A percentile compares a stretch with the other conserved stretches of the same genome.
Conservation (phyloP, 169 alveolate genomes). For the Plasmodium reichenowi region DNA sequence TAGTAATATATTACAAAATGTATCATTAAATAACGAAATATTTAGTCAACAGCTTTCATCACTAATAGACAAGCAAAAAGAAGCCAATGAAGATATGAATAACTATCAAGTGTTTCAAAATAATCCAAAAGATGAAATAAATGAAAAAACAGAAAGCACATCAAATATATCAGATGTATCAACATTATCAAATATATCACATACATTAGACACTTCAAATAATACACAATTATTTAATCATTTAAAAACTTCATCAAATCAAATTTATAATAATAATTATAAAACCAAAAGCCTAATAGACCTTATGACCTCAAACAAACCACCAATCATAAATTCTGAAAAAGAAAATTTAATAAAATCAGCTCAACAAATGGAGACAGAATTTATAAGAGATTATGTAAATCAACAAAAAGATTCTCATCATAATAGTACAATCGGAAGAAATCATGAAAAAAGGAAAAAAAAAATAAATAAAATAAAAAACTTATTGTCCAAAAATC, state of each 20-base stretch:
- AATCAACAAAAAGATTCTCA: slow-evolving; percentile 33
- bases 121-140: background rate
- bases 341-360: slow-evolving; percentile 74
- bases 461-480: slow-evolving; percentile 19
- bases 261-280: background rate
- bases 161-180: too few relatives aligned
- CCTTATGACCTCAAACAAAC: slow-evolving; percentile 54
- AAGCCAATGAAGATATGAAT: slow-evolving; percentile 6
- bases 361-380: slow-evolving; percentile 75
- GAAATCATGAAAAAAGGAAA: slow-evolving; percentile 37
- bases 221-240: too few relatives aligned
- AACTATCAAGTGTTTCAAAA: background rate
- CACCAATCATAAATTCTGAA: slow-evolving; percentile 54
- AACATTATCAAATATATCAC: too few relatives aligned
- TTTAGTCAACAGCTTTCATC: slow-evolving; percentile 24
- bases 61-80: slow-evolving; percentile 17
- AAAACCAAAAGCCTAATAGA: slow-evolving; percentile 51
- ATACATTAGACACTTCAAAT: too few relatives aligned
- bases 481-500: slow-evolving; percentile 26
- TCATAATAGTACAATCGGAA: slow-evolving; percentile 40
- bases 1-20: background rate
- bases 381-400: slow-evolving; percentile 65
- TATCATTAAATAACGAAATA: slow-evolving; percentile 18
- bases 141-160: background rate
- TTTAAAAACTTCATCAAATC: too few relatives aligned